Conservation (phyloP, 2,329 filamentous ascomycete genomes). For the Fusarium siculi region DNA sequence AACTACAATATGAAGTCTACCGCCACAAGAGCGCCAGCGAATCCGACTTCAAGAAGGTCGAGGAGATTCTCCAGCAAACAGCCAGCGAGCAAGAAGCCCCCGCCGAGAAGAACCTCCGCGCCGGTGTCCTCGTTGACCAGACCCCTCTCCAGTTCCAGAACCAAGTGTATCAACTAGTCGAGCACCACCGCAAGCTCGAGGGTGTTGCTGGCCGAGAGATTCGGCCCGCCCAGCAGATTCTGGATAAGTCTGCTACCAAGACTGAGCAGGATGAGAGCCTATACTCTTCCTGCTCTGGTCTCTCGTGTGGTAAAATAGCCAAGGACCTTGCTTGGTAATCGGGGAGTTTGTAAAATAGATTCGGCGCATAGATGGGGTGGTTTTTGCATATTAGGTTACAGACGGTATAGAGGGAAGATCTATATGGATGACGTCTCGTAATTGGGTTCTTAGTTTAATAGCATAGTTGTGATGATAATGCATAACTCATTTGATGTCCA, state of each 20-base stretch:
- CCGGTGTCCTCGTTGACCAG: constrained; percentile 10
- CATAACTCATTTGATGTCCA: not conserved
- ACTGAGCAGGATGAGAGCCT: constrained; percentile 32
- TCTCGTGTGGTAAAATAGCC: constrained; percentile 22
- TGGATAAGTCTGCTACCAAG: constrained; percentile 19
- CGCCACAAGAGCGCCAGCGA: constrained; percentile 29
- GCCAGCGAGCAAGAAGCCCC: constrained; percentile 22
- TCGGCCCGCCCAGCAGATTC: constrained; percentile 30
- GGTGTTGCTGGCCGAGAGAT: constrained; percentile 22
- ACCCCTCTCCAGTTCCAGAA: constrained; percentile 27
- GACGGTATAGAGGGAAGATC: not conserved
- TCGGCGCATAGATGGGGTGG: not conserved
- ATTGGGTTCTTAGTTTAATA: not conserved
- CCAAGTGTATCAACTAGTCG: constrained; percentile 30
- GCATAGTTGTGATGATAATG: not conserved
- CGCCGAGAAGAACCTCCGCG: constrained; percentile 18
- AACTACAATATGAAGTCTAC: constrained; percentile 33
- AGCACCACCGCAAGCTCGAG: constrained; percentile 31
- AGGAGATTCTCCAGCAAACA: constrained; percentile 19
- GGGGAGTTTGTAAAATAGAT: constrained; percentile 16
- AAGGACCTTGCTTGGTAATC: constrained; percentile 30
- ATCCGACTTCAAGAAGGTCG: constrained; percentile 13
- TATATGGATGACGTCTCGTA: not conserved
- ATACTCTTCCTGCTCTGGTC: constrained; percentile 25
- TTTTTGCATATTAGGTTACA: not conserved